Evolutionary conservation across 139 green algal genomes (phyloP).

Genomic region (Mesostigma viride): DNA sequence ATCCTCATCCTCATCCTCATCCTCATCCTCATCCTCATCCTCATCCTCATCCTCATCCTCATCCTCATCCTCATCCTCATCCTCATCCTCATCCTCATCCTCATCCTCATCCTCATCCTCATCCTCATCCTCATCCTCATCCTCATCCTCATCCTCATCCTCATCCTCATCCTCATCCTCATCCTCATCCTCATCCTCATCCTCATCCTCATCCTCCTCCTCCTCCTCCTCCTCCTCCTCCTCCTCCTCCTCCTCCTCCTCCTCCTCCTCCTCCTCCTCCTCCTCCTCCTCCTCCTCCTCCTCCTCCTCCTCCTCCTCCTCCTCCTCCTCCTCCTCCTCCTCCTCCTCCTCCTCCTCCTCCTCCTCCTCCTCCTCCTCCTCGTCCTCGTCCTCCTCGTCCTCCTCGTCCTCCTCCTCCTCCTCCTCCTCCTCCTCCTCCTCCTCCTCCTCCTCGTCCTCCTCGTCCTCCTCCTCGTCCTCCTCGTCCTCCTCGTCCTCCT

Average conservation of each 20-base stretch:
- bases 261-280: background rate
- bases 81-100: background rate
- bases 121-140: background rate
- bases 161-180: background rate
- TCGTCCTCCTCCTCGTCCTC: background rate
- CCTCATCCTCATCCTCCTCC: background rate
- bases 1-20: background rate
- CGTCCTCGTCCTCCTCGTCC: background rate
- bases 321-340: background rate
- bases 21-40: background rate
- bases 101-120: background rate
- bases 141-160: background rate
- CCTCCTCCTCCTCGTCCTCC: background rate
- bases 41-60: background rate
- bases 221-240: background rate
- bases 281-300: background rate
- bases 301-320: background rate
- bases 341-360: background rate
- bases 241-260: conserved; percentile 1
- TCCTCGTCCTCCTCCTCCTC: background rate
- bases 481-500: background rate
- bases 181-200: background rate
- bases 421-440: background rate
- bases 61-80: background rate
- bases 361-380: background rate